Conservation (phyloP, 495 filamentous ascomycete species). For the Pyrenopolyporus hunteri region DNA sequence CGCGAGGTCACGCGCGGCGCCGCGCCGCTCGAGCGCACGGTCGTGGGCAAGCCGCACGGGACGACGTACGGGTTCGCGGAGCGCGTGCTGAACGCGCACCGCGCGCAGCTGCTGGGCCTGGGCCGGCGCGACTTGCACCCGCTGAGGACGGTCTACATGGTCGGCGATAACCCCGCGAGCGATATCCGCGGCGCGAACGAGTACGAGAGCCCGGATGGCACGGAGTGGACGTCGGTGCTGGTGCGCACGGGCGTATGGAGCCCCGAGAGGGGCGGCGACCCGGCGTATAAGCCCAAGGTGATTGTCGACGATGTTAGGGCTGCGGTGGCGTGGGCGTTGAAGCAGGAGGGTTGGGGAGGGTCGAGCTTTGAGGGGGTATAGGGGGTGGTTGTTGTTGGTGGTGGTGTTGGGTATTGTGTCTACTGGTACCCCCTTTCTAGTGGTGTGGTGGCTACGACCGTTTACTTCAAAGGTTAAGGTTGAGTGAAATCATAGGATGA, state of each 20-base stretch:
- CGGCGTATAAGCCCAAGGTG: constrained; percentile 52
- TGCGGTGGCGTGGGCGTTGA: constrained; percentile 52
- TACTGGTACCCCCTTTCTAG: too few relatives aligned
- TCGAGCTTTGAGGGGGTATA: too few relatives aligned
- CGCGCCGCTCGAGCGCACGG: constrained; percentile 64
- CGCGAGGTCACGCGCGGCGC: constrained; percentile 67
- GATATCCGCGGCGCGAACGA: constrained; percentile 91
- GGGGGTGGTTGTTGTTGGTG: background rate
- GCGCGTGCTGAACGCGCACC: constrained; percentile 65
- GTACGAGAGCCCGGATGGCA: constrained; percentile 67
- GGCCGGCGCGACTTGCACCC: constrained; percentile 27
- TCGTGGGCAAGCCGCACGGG: constrained; percentile 84
- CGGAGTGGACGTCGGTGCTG: constrained; percentile 78
- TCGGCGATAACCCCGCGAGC: constrained; percentile 95
- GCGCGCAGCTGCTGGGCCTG: constrained; percentile 50
- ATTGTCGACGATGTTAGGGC: constrained; percentile 67
- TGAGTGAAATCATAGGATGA: too few relatives aligned
- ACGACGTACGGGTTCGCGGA: constrained; percentile 87
- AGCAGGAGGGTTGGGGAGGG: constrained; percentile 49
- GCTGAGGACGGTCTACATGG: constrained; percentile 83
- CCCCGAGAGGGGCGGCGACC: constrained; percentile 50
- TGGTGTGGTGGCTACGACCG: too few relatives aligned
- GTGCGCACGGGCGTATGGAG: constrained; percentile 85
- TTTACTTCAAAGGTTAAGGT: too few relatives aligned
- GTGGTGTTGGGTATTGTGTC: too few relatives aligned